Evolutionary conservation across 768 basidiomycete genomes (phyloP).

Genomic region (Austroboletus festivus): DNA sequence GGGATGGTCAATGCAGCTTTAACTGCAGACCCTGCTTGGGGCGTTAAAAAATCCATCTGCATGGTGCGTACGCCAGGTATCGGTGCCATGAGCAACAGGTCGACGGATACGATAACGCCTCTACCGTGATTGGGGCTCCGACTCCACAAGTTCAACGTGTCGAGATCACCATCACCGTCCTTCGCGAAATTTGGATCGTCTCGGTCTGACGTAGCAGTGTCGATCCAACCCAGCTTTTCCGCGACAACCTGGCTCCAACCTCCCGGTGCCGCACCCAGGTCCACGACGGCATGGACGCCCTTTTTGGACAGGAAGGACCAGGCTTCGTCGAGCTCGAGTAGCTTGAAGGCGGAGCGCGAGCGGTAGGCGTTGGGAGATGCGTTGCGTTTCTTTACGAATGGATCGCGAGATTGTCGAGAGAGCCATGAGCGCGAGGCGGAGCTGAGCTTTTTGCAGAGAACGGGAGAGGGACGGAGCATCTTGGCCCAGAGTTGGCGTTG

Average conservation of each 20-base stretch:
- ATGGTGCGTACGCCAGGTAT: slow-evolving; percentile 73
- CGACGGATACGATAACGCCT: slow-evolving; percentile 69
- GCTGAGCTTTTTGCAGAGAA: slow-evolving; percentile 28
- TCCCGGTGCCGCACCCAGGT: slow-evolving; percentile 90
- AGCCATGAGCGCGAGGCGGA: slow-evolving; percentile 62
- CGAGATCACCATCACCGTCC: neutral
- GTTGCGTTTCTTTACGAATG: slow-evolving; percentile 61
- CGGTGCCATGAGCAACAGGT: slow-evolving; percentile 68
- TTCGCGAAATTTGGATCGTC: neutral
- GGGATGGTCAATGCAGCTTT: slow-evolving; percentile 33
- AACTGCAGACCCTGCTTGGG: slow-evolving; percentile 46
- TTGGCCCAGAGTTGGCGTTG: slow-evolving; percentile 8
- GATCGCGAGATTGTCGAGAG: slow-evolving; percentile 64
- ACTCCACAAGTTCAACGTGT: slow-evolving; percentile 1
- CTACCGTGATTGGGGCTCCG: slow-evolving; percentile 27
- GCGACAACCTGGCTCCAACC: slow-evolving; percentile 91
- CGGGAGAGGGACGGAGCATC: slow-evolving; percentile 35
- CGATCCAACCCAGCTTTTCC: slow-evolving; percentile 53
- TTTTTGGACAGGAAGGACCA: slow-evolving; percentile 49
- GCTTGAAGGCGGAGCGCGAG: slow-evolving; percentile 89
- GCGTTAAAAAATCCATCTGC: slow-evolving; percentile 74
- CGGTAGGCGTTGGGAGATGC: slow-evolving; percentile 53
- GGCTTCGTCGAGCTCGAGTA: slow-evolving; percentile 69
- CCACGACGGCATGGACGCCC: slow-evolving; percentile 66
- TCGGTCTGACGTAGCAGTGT: slow-evolving; percentile 3